Evolutionary conservation across 225 moss, liverwort and hornwort genomes (phyloP), one percentile per base, ranked within the genome.

Genomic region (Rhytidiadelphus loreus): DNA sequence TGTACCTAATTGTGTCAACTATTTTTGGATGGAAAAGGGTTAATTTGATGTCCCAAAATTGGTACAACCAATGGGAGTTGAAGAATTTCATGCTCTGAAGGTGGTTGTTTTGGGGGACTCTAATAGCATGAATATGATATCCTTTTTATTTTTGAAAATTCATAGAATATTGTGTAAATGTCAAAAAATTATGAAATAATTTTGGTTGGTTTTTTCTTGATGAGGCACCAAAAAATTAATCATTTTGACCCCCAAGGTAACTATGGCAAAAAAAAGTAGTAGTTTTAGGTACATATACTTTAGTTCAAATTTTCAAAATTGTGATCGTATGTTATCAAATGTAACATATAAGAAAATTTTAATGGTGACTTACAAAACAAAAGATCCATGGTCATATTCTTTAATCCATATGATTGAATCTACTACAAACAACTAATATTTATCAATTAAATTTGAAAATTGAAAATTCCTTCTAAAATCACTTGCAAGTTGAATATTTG

Each of bases 251-350:
- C 39, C 4, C 0, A 23, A 39, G 7, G 13, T 69, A 43, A 43
- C 3, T 15, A 15, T 5, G 3, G 9, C 2, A 5, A 13, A 69
- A 33, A n/a, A 24, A 41, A 8, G 0, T 22, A 4, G 16, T 0
- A 44, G 1, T 44, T 72, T 72, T 16, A 29, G 17, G 2, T 44
- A 10, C 17, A 29, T 3, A 72, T 44, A 28, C 2, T 17, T 29
- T 11, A 29, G 6, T 72, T 72, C 2, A 29, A 44, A 72, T 6
- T 17, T 17, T 72, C 2, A 0, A 44, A 72, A 44, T 29, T 16
- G 0, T 16, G 0, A 44, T 72, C 44, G 16, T 26, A 72, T 10
- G 17, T 29, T 44, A 44, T 17, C 29, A 19, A 43, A 43, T 28
- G 7, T 9, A 72, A 28, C 3, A 5, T 72, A 44, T 9, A 72